phyloP scores from a whole-genome alignment of 2,329 filamentous ascomycete genomes.

The Calonectria henricotiae region DNA sequence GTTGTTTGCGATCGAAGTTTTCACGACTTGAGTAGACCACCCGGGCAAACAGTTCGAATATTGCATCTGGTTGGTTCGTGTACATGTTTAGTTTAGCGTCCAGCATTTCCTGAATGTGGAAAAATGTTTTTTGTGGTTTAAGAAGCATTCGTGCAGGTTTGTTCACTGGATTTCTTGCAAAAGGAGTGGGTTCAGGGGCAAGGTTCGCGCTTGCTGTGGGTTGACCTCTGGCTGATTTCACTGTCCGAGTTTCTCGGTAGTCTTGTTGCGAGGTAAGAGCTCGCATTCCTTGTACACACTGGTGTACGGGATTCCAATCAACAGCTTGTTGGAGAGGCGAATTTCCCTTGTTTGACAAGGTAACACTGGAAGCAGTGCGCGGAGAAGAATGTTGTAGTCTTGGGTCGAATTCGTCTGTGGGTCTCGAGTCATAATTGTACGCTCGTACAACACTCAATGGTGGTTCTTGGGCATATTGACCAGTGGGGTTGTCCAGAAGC shows the following conservation, averaged over 20 bases:
- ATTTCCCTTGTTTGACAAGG: slow-evolving; percentile 28
- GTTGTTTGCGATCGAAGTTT: slow-evolving; percentile 66
- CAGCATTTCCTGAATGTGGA: slow-evolving; percentile 75
- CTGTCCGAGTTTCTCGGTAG: slow-evolving; percentile 25
- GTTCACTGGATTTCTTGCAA: slow-evolving; percentile 26
- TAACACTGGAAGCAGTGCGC: slow-evolving; percentile 13
- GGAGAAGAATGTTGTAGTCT: slow-evolving; percentile 58
- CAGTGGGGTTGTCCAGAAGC: slow-evolving; percentile 34
- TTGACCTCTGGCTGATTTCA: neutral
- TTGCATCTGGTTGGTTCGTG: slow-evolving; percentile 57
- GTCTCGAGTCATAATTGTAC: slow-evolving; percentile 57
- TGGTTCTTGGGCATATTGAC: slow-evolving; percentile 39
- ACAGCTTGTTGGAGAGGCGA: slow-evolving; percentile 57
- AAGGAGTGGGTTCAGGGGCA: slow-evolving; percentile 24
- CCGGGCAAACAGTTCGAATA: slow-evolving; percentile 77
- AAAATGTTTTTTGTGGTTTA: slow-evolving; percentile 67
- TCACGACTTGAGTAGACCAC: slow-evolving; percentile 74
- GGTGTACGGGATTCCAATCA: slow-evolving; percentile 60
- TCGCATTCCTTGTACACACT: slow-evolving; percentile 31
- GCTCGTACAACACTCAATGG: slow-evolving; percentile 56
- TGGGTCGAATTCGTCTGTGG: slow-evolving; percentile 58
- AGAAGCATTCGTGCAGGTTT: slow-evolving; percentile 27
- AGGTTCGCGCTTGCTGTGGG: slow-evolving; percentile 10
- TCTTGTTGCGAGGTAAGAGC: slow-evolving; percentile 24
- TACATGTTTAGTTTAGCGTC: slow-evolving; percentile 60